Evolutionary conservation across 23 red algal genomes (phyloP), one percentile per base, ranked within the genome.

Genomic region (Gracilaria caudata): DNA sequence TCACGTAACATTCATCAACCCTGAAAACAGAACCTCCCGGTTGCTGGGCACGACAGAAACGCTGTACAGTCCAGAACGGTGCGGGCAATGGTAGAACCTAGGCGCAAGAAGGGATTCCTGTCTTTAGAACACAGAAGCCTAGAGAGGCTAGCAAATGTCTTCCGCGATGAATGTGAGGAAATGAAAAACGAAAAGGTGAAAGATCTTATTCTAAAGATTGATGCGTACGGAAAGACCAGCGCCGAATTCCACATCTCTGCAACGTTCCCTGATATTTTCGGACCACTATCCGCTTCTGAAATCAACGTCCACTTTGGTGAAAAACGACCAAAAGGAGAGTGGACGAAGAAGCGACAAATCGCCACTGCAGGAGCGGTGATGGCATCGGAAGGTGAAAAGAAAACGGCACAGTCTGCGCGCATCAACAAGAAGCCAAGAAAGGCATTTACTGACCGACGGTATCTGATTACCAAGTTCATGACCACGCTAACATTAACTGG

Each of bases 271-370:
- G 70, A 75, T 5, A 43, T 75, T 5, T 75, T 75, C 36, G 70
- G 70, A 32, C 70, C 70, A 24, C 28, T 75, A 32, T 37, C 70
- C 5, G 32, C 7, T 8, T 24, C 32, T 10, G 70, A 75, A 9
- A 10, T 34, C 70, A 40, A 32, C 7, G 40, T 24, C 16, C 34
- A 75, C 37, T 37, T 75, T 5, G 35, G 35, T 8, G 70, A 26
- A 41, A 37, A 75, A 40, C 4, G 70, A 10, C 17, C 40, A 7
- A 75, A 37, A 40, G 70, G 70, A 30, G 9, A 75, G 35, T 75
- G 70, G 70, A 75, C 79, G 56, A 82, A 43, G 79, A 28, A 7
- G 14, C 79, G 79, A 14, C 51, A 41, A 37, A 82, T 82, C 17
- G 35, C 30, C 12, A 65, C 79, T 4, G 53, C 58, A 45, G 56